Conservation (phyloP, 148 eudicot species). For the Rhododendron ferrugineum region DNA sequence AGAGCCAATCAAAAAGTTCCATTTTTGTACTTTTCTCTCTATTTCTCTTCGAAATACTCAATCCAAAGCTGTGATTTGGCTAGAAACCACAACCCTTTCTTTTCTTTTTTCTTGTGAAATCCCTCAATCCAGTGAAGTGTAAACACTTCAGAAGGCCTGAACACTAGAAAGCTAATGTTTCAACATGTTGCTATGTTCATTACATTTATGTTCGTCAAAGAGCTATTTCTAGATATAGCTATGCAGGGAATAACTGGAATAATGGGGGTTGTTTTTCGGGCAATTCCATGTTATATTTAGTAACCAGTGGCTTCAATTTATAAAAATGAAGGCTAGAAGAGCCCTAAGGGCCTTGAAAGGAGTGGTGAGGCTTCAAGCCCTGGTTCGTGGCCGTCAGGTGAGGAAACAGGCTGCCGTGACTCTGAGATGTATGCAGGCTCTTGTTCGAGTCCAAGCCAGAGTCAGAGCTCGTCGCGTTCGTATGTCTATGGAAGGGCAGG, state of each 20-base stretch:
- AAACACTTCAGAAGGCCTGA: background rate
- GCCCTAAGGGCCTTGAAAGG: constrained; percentile 87
- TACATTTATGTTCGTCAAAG: background rate
- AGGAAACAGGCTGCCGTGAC: constrained; percentile 96
- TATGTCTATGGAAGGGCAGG: constrained; percentile 91
- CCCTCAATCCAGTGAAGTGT: too few species aligned
- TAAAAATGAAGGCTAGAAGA: constrained; percentile 63
- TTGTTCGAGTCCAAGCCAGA: constrained; percentile 95
- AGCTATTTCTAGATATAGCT: background rate
- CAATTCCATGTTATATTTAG: background rate
- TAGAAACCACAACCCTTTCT: too few species aligned
- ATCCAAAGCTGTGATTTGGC: background rate
- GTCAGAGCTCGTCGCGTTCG: constrained; percentile 91
- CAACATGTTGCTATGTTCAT: background rate
- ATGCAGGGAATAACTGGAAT: background rate
- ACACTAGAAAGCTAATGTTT: background rate
- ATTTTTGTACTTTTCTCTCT: background rate
- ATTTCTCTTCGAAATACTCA: too few species aligned
- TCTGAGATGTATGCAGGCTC: constrained; percentile 95
- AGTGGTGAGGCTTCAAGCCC: constrained; percentile 83
- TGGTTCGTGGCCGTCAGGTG: constrained; percentile 84
- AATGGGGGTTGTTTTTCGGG: background rate
- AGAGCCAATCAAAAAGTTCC: too few species aligned
- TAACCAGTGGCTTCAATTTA: background rate
- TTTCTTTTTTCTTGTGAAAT: too few species aligned